Conservation (phyloP, 139 green algal species). For the Coelastrella sp. region DNA sequence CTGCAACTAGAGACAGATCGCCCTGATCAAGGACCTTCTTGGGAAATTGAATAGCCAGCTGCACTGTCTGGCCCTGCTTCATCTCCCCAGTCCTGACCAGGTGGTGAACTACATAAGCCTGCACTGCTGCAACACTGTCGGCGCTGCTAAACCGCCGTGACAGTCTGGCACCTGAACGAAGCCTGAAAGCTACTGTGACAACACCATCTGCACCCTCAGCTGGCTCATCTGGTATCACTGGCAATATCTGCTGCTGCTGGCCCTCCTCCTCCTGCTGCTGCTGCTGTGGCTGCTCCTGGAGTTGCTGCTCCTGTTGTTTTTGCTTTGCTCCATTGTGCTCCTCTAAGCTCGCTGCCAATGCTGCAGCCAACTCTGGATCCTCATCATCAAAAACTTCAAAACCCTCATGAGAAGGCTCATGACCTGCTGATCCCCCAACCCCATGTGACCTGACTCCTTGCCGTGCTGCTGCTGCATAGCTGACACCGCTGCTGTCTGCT, state of each 20-base stretch:
- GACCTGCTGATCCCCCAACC: background rate
- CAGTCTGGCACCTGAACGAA: constrained; percentile 27
- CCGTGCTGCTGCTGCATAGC: background rate
- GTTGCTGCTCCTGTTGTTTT: background rate
- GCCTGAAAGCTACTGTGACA: constrained; percentile 35
- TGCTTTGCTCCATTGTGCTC: constrained; percentile 31
- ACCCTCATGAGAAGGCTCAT: background rate
- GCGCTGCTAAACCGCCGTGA: constrained; percentile 7
- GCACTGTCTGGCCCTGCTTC: background rate
- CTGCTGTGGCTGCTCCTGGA: background rate
- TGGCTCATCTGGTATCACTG: constrained; percentile 44
- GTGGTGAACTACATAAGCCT: constrained; percentile 39
- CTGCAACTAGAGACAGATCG: background rate
- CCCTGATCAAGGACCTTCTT: background rate
- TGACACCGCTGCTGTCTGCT: constrained; percentile 1
- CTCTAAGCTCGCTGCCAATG: constrained; percentile 72
- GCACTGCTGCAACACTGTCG: constrained; percentile 30
- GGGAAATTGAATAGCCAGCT: constrained; percentile 48
- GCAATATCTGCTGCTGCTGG: background rate
- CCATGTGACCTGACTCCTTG: too few species aligned
- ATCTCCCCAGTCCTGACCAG: background rate
- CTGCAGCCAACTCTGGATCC: constrained; percentile 57
- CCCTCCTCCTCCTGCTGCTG: background rate
- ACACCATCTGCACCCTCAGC: constrained; percentile 8
- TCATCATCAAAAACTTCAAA: constrained; percentile 5